A percentile compares a stretch with the other conserved stretches of the same genome.
Evolutionary conservation across 1,284 basidiomycete species (phyloP).

Genomic region (Porogramme epimiltina): DNA sequence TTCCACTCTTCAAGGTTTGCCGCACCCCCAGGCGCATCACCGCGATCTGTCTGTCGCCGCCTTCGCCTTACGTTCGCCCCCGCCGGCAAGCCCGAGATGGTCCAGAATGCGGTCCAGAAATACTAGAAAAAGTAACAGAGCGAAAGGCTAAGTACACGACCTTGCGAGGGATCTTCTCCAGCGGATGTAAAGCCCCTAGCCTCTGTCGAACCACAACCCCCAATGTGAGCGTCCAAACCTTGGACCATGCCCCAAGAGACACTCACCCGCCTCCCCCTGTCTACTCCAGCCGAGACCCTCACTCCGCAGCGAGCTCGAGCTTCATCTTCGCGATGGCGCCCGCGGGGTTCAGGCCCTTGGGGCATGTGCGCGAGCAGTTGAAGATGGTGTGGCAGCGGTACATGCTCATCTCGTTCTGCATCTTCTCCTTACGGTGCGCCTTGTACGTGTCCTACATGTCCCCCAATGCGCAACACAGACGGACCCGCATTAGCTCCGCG

Average conservation of each 20-base stretch:
- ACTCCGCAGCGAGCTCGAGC: conserved; percentile 82
- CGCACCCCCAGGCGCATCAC: too few species aligned
- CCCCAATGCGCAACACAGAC: neutral
- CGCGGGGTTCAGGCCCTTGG: conserved; percentile 94
- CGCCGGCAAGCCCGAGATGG: neutral
- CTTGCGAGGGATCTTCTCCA: conserved; percentile 13
- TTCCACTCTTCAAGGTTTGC: too few species aligned
- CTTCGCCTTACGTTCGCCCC: neutral
- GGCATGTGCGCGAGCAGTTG: conserved; percentile 93
- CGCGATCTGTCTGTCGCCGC: neutral
- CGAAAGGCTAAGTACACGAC: conserved; percentile 15
- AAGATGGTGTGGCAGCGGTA: conserved; percentile 97
- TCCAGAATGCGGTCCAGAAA: conserved; percentile 5
- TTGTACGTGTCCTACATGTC: conserved; percentile 71
- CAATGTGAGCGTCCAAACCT: too few species aligned
- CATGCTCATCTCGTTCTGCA: conserved; percentile 94
- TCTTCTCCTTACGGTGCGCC: conserved; percentile 84
- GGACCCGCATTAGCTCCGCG: conserved; percentile 1
- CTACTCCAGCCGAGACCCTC: neutral
- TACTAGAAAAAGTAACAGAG: conserved; percentile 14
- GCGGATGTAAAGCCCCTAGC: conserved; percentile 1
- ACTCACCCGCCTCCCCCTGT: conserved; percentile 2
- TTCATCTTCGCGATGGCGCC: conserved; percentile 89
- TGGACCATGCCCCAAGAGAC: too few species aligned
- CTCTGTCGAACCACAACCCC: neutral